phyloP scores from a whole-genome alignment of 768 basidiomycete species.

The Auricularia sp. region DNA sequence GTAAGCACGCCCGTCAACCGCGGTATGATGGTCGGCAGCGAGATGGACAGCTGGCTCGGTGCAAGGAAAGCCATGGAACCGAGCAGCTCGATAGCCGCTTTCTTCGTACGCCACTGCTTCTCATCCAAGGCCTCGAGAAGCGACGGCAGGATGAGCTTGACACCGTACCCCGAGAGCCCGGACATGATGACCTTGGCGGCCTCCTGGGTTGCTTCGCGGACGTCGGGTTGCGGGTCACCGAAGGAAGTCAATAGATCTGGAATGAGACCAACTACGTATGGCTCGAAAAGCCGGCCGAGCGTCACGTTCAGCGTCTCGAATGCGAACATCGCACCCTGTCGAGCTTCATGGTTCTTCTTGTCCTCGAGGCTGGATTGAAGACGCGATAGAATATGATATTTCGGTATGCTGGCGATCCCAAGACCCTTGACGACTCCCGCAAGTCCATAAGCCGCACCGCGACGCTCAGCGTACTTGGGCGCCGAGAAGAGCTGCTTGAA shows the following conservation, averaged over 20 bases:
- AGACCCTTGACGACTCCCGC: constrained; percentile 90
- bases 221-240: constrained; percentile 78
- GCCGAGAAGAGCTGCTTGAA: constrained; percentile 68
- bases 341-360: constrained; percentile 76
- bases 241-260: constrained; percentile 77
- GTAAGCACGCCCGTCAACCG: constrained; percentile 90
- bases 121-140: constrained; percentile 87
- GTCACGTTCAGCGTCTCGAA: constrained; percentile 85
- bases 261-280: constrained; percentile 76
- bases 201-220: constrained; percentile 89
- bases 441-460: constrained; percentile 95
- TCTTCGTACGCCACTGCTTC: constrained; percentile 97
- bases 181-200: constrained; percentile 92
- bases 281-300: constrained; percentile 86
- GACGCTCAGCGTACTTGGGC: constrained; percentile 82
- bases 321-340: constrained; percentile 92
- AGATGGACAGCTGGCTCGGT: constrained; percentile 86
- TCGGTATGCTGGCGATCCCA: constrained; percentile 77
- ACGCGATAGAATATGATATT: constrained; percentile 66
- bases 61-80: constrained; percentile 99
- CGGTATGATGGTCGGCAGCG: constrained; percentile 92
- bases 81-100: constrained; percentile 90
- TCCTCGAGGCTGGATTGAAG: constrained; percentile 73
- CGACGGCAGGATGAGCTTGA: constrained; percentile 89
- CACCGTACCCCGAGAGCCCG: constrained; percentile 86